Base-by-base conservation (phyloP, 768 basidiomycete species). In the Paxillus ammoniavirescens region DNA sequence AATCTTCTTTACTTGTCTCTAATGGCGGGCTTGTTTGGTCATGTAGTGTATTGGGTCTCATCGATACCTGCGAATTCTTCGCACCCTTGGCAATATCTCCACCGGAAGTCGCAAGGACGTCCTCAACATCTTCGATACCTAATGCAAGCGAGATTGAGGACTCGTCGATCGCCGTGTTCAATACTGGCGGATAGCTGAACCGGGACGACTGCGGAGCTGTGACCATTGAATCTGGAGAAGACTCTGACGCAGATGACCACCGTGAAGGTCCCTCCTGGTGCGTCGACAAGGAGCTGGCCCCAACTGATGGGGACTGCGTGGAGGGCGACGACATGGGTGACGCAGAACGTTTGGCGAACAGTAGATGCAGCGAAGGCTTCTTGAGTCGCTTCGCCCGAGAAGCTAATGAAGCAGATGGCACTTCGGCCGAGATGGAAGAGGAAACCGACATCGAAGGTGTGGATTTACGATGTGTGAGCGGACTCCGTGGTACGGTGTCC, bases 311-410 rank as follows among this genome's bases (percentile, higher is more conserved):
- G 28, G 66, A 71, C 30, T 61, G 68, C 50, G 61, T 53, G 50
- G 61, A 42, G 36, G 70, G 65, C 44, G 65, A 63, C 23, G 68
- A 66, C 42, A 80, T 61, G 3, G 81, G 75, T 21, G 84, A 80
- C 2, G 74, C 68, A 6, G 86, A 83, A 45, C 77, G 80, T 72
- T 86, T 87, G 31, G 84, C 76, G 66, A 90, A 86, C 17, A 89
- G 73, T 15, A 88, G 71, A 47, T 82, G 82, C 52, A 89, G 69
- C 3, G 88, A 89, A 0, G 89, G 86, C 47, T 84, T 86, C 69
- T 86, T 89, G 54, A 77, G 65, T 53, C 72, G 75, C 50, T 65
- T 67, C 23, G 70, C 64, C 44, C 65, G 60, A 30, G 67, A 67
- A 58, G 59, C 56, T 28, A 69, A 23, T 59, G 68, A 55, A 77